Evolutionary conservation across 2,329 filamentous ascomycete genomes (phyloP).

Genomic region (Diplodia mutila): DNA sequence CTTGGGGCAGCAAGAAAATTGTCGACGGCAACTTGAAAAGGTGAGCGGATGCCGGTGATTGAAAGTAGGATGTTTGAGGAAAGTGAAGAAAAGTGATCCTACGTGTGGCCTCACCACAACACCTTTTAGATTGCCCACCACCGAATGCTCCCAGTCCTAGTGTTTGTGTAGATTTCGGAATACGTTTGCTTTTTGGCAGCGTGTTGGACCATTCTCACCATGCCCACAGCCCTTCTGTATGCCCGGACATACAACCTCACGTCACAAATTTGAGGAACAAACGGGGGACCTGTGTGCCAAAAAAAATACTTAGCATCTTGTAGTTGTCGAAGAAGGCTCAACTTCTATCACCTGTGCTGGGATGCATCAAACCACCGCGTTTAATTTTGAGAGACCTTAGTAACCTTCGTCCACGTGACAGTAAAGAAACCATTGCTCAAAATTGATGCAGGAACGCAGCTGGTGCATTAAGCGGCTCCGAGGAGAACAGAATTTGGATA

Average conservation of each 20-base stretch:
- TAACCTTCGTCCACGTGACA: background rate
- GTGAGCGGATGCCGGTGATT: no score
- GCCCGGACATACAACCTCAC: background rate
- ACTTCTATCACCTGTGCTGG: background rate
- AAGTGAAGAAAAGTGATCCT: no score
- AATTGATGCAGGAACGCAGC: no score
- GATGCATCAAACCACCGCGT: background rate
- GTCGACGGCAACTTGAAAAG: no score
- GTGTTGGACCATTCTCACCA: background rate
- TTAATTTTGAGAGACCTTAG: background rate
- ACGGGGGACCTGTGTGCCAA: background rate
- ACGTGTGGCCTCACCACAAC: background rate
- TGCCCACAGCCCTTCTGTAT: background rate
- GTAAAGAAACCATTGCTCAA: background rate
- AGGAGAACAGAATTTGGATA: background rate
- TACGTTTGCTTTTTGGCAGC: background rate
- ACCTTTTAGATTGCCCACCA: background rate
- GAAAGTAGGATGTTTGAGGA: no score
- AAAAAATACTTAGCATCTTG: background rate
- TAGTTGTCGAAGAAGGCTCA: background rate
- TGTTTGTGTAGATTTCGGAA: background rate
- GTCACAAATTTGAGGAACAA: background rate
- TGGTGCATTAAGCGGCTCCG: no score
- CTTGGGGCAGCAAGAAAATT: no score
- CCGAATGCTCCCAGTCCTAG: background rate